Evolutionary conservation across 164 flowering plant genomes (phyloP).

Genomic region (Macadamia tetraphylla): DNA sequence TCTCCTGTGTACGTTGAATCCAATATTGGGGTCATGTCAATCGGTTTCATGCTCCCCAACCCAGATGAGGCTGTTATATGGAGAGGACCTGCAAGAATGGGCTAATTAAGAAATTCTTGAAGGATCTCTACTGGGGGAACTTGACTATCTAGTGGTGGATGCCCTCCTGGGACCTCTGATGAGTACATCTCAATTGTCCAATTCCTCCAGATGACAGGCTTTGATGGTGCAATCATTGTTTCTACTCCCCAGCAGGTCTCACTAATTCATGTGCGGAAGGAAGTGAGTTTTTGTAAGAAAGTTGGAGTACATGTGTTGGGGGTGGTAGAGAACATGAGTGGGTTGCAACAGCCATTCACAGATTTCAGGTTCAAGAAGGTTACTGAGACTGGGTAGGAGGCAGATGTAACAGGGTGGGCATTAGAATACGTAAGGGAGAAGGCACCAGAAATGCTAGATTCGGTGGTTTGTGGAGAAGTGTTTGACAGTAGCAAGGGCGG

Average conservation of each 20-base stretch:
- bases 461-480: slow-evolving; percentile 64
- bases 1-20: slow-evolving; percentile 84
- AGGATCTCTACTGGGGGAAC: slow-evolving; percentile 92
- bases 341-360: slow-evolving; percentile 49
- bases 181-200: slow-evolving; percentile 90
- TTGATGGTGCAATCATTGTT: slow-evolving; percentile 95
- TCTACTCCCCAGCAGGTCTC: slow-evolving; percentile 94
- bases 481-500: slow-evolving; percentile 88
- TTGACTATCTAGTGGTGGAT: slow-evolving; percentile 84
- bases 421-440: slow-evolving; percentile 45
- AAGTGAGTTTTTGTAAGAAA: slow-evolving; percentile 85
- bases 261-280: slow-evolving; percentile 83
- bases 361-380: slow-evolving; percentile 52
- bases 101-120: slow-evolving; percentile 79
- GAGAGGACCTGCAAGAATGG: slow-evolving; percentile 92
- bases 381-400: slow-evolving; percentile 44
- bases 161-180: slow-evolving; percentile 95
- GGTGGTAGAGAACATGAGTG: slow-evolving; percentile 95
- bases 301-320: slow-evolving; percentile 72
- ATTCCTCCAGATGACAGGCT: slow-evolving; percentile 66
- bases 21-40: slow-evolving; percentile 95
- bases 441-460: slow-evolving; percentile 58
- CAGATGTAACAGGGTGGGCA: slow-evolving; percentile 53
- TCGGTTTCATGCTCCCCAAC: slow-evolving; percentile 85
- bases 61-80: slow-evolving; percentile 95